Percentiles rank a stretch among this genome's conserved stretches.
phyloP scores from a whole-genome alignment of 1,139 yeast genomes.

The Debaryomyces fabryi region DNA sequence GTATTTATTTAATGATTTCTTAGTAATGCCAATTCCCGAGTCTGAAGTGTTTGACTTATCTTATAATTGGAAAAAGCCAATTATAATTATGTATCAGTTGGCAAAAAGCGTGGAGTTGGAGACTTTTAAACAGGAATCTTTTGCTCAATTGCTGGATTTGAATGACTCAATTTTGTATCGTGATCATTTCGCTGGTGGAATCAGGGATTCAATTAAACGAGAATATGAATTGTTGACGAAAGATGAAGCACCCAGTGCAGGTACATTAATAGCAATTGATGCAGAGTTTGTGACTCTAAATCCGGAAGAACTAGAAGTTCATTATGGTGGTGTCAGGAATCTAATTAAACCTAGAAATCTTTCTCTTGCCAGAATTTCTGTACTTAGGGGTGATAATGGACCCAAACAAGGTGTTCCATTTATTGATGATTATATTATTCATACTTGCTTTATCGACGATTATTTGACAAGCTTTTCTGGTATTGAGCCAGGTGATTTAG shows the following conservation, averaged over 20 bases:
- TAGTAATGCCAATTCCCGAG: conserved; percentile 77
- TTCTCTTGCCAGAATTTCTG: conserved; percentile 89
- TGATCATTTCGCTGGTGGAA: conserved; percentile 76
- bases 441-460: conserved; percentile 72
- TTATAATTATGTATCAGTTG: conserved; percentile 67
- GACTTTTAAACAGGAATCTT: conserved; percentile 25
- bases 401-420: conserved; percentile 73
- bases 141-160: conserved; percentile 32
- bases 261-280: conserved; percentile 86
- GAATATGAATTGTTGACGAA: conserved; percentile 68
- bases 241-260: conserved; percentile 72
- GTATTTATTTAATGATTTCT: conserved; percentile 89
- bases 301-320: conserved; percentile 80
- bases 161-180: conserved; percentile 69
- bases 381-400: conserved; percentile 73
- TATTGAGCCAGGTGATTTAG: conserved; percentile 87
- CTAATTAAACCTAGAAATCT: conserved; percentile 74
- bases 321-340: conserved; percentile 64
- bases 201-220: conserved; percentile 57
- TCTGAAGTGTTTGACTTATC: conserved; percentile 73
- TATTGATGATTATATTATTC: conserved; percentile 90
- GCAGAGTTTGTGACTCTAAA: conserved; percentile 91
- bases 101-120: conserved; percentile 38
- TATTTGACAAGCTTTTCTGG: conserved; percentile 92
- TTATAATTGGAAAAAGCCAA: conserved; percentile 82